These are phyloP conservation scores for Adiantum capillusveneris DNA, from an alignment of 75 land plant genomes.

Conservation along the genomic window DNA sequence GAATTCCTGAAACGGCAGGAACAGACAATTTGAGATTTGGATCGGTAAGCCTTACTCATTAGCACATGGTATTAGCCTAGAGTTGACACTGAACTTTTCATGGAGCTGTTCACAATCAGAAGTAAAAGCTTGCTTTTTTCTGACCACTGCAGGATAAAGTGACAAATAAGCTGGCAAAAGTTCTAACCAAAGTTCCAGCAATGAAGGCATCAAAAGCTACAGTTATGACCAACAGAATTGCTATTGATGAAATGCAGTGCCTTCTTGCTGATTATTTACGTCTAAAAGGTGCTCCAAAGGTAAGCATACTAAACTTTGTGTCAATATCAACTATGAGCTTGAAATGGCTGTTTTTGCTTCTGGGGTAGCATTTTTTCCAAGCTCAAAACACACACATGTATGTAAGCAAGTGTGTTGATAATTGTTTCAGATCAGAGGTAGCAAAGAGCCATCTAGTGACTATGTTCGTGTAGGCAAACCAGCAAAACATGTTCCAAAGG, in stretches of 20 bases:
- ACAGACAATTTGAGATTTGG: slow-evolving; percentile 9
- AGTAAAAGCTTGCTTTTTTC: too few species aligned
- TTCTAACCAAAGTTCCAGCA: slow-evolving; percentile 40
- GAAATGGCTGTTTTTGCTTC: too few species aligned
- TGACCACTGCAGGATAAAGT: slow-evolving; percentile 43
- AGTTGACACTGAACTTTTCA: slow-evolving; percentile 33
- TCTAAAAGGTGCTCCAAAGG: slow-evolving; percentile 59
- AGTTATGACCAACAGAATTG: slow-evolving; percentile 49
- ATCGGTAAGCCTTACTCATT: slow-evolving; percentile 4
- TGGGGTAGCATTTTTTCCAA: too few species aligned
- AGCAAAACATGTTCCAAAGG: slow-evolving; percentile 25
- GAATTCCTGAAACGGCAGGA: slow-evolving; percentile 55
- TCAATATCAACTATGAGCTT: too few species aligned
- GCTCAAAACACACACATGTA: too few species aligned
- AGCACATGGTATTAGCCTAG: too few species aligned
- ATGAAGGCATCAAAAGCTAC: slow-evolving; percentile 49
- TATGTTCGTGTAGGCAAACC: slow-evolving; percentile 28
- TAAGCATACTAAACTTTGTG: slow-evolving; percentile 3
- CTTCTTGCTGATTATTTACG: slow-evolving; percentile 58
- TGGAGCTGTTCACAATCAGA: slow-evolving; percentile 20
- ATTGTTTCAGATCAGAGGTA: slow-evolving; percentile 11
- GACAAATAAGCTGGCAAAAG: slow-evolving; percentile 32
- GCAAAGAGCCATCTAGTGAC: slow-evolving; percentile 30
- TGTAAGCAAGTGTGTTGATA: too few species aligned
- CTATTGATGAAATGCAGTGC: slow-evolving; percentile 49